Conservation (phyloP, 1,284 basidiomycete species). For the Trichosporon inkin region DNA sequence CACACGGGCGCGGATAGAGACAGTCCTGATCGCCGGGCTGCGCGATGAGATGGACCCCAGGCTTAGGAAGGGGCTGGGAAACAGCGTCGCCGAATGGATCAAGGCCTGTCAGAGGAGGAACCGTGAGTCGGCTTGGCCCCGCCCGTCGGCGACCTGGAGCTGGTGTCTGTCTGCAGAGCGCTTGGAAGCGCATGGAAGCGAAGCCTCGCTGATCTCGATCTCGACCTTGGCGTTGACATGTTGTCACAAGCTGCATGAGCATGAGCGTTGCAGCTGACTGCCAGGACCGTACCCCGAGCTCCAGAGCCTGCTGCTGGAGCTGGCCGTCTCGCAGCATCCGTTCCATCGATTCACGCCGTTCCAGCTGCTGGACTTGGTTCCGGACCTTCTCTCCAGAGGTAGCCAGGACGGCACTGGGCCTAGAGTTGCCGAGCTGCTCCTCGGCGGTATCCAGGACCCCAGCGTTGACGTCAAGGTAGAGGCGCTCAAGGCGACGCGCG, state of each 20-base stretch:
- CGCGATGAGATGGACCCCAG: conserved; percentile 43
- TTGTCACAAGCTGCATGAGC: background rate
- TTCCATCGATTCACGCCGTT: conserved; percentile 45
- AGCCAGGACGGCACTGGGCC: conserved; percentile 20
- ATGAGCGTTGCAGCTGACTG: background rate
- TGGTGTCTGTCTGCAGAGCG: too few relatives aligned
- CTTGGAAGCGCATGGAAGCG: too few relatives aligned
- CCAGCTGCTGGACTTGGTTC: conserved; percentile 37
- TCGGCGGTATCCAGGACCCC: conserved; percentile 39
- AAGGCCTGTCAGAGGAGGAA: conserved; percentile 34
- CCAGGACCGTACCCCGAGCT: conserved; percentile 36
- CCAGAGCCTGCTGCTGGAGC: conserved; percentile 36
- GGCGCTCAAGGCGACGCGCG: conserved; percentile 40
- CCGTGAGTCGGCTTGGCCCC: conserved; percentile 25
- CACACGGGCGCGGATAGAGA: conserved; percentile 37
- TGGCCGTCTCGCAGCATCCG: conserved; percentile 34
- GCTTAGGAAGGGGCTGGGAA: conserved; percentile 42
- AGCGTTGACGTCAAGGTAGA: conserved; percentile 42
- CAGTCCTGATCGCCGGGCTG: conserved; percentile 39
- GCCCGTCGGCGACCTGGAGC: background rate
- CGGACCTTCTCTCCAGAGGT: conserved; percentile 33
- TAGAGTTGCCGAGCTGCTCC: conserved; percentile 32
- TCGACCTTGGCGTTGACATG: background rate
- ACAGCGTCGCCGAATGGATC: conserved; percentile 40
- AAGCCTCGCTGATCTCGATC: background rate